Evolutionary conservation across 768 basidiomycete species (phyloP), one percentile per base, ranked within the genome.

Genomic region (Leccinellum rugosiceps): DNA sequence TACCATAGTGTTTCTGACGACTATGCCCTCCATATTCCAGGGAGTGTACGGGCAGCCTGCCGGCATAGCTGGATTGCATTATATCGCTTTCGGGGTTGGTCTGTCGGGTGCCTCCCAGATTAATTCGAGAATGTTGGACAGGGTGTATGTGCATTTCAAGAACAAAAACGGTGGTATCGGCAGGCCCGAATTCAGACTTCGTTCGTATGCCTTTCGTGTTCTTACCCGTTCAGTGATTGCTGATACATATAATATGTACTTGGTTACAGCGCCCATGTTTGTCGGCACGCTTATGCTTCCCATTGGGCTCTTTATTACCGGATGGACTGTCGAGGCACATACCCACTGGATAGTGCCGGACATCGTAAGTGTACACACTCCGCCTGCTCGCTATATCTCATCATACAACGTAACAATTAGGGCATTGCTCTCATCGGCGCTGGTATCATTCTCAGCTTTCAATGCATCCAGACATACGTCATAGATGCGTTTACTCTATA

Each of bases 261-360:
- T 17, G 57, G 19, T 11, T 30, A 14, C 44, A 88, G 86, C 84
- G 1, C 71, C 80, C 0, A 83, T 88, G 79, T 59, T 87, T 6
- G 76, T 83, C 3, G 86, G 82, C 0, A 80, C 83, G 0, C 59
- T 87, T 19, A 13, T 84, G 3, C 74, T 91, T 10, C 90, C 92
- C 0, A 68, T 83, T 13, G 90, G 90, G 0, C 71, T 92, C 13
- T 70, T 93, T 21, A 75, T 92, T 6, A 68, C 82, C 6, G 90
- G 91, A 1, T 93, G 90, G 88, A 75, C 82, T 47, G 46, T 85
- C 4, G 73, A 87, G 61, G 62, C 75, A 0, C 67, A 74, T 13
- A 67, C 85, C 0, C 83, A 83, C 57, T 94, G 91, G 91, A 83
- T 92, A 49, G 84, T 75, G 0, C 79, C 83, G 2, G 87, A 90